Base-by-base conservation (phyloP, 2,329 filamentous ascomycete species). In the Ceratocystis huliohia region DNA sequence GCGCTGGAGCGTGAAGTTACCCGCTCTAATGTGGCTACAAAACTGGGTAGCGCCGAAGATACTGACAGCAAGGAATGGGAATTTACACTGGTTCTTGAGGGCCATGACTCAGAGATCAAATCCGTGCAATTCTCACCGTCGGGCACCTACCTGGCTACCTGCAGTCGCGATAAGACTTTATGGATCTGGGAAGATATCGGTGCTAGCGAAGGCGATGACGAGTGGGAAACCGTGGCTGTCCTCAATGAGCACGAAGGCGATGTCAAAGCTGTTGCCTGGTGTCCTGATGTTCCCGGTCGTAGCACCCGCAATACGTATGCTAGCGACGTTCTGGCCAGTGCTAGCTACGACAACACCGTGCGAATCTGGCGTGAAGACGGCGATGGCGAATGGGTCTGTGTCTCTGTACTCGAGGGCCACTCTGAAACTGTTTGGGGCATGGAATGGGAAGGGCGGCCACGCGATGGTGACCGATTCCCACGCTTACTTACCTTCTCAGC, bases 151-250 rank as follows among this genome's bases (percentile, higher is more conserved):
- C 82, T 99, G 3, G 94, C 94, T 5, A 96, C 92, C 0, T 96
- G 92, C 76, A 89, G 86, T 65, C 83, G 94, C 62, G 94, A 99
- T 75, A 97, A 97, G 78, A 88, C 85, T 17, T 90, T 97, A 20
- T 99, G 94, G 94, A 90, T 99, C 71, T 99, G 94, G 94, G 94
- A 99, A 76, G 94, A 97, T 74, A 83, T 96, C 65, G 83, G 84
- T 48, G 77, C 77, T 7, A 77, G 78, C 66, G 87, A 89, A 70
- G 88, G 87, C 17, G 92, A 96, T 66, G 93, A 96, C 74, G 94
- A 97, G 74, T 97, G 92, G 79, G 94, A 99, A 80, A 97, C 94
- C 1, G 86, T 97, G 17, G 94, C 93, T 0, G 93, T 97, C 65
- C 81, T 97, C 72, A 91, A 89, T 76, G 94, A 97, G 76, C 94